These are phyloP conservation scores for Chlorella variabilis DNA, from an alignment of 163 green algal species.

Conservation along the genomic window DNA sequence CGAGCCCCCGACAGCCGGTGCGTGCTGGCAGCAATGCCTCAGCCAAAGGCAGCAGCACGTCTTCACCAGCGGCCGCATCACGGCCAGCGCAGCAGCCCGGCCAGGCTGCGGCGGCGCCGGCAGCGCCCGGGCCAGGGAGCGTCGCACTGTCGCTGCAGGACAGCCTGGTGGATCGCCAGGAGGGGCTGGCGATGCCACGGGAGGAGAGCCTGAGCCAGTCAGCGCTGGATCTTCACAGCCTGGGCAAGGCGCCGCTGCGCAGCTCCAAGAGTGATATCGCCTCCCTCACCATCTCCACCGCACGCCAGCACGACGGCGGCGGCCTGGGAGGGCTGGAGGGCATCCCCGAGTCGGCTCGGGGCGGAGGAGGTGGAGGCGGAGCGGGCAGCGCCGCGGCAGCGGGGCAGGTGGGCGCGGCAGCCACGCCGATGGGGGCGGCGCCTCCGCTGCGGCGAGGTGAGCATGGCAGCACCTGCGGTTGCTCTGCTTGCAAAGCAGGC, in stretches of 20 bases:
- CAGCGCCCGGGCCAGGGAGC: too few relatives aligned
- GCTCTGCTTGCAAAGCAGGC: background rate
- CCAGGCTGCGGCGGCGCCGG: constrained; percentile 6
- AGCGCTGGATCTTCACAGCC: background rate
- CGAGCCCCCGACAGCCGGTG: background rate
- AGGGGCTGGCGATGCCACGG: background rate
- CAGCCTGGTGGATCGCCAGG: background rate
- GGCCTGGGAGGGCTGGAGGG: background rate
- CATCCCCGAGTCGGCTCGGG: background rate
- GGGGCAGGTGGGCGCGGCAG: background rate
- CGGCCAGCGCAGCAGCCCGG: background rate
- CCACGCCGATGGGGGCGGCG: background rate
- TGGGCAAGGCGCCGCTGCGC: background rate
- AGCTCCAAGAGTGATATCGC: constrained; percentile 11
- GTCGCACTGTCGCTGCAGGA: background rate
- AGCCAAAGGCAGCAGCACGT: background rate
- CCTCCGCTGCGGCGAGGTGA: background rate
- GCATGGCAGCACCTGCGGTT: background rate
- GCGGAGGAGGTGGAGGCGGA: background rate
- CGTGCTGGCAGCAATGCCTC: background rate
- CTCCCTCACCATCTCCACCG: background rate
- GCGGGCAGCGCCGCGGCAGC: background rate
- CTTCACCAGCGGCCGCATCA: background rate
- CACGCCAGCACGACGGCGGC: background rate
- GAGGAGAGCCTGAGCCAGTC: constrained; percentile 14